Conservation (phyloP, 148 eudicot species). For the Rheum nobile region DNA sequence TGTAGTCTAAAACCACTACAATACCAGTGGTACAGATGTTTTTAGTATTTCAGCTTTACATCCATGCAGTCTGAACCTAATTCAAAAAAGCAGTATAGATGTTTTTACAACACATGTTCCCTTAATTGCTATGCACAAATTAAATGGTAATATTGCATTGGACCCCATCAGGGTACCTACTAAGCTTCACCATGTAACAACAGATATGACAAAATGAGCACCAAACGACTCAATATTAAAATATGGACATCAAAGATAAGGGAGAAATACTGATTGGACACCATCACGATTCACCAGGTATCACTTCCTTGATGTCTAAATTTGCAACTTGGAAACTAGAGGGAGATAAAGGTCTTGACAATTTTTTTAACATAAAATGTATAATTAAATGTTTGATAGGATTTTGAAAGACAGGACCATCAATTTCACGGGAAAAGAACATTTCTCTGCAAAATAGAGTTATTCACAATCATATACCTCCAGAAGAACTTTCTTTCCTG, state of each 20-base stretch:
- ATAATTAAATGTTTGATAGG: not conserved
- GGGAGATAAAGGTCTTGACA: not conserved
- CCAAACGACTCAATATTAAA: not conserved
- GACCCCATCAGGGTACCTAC: too few relatives aligned
- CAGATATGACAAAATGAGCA: too few relatives aligned
- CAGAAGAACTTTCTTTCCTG: slow-evolving; percentile 49
- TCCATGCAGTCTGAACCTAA: not conserved
- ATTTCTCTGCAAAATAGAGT: not conserved
- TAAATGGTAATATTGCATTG: too few relatives aligned
- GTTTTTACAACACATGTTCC: not conserved
- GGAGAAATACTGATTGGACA: too few relatives aligned
- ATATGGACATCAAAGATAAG: not conserved
- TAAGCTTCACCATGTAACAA: too few relatives aligned
- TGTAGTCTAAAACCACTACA: not conserved
- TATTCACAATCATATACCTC: slow-evolving; percentile 40
- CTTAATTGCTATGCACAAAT: too few relatives aligned
- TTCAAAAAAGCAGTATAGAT: not conserved
- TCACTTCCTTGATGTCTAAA: too few relatives aligned
- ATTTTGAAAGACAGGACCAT: not conserved
- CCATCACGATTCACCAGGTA: too few relatives aligned
- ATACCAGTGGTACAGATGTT: not conserved
- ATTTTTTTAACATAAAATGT: not conserved
- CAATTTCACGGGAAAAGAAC: not conserved
- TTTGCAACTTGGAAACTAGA: not conserved
- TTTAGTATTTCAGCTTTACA: not conserved